Evolutionary conservation across 257 asterid species (phyloP).

Genomic region (Forsythia suspensa): DNA sequence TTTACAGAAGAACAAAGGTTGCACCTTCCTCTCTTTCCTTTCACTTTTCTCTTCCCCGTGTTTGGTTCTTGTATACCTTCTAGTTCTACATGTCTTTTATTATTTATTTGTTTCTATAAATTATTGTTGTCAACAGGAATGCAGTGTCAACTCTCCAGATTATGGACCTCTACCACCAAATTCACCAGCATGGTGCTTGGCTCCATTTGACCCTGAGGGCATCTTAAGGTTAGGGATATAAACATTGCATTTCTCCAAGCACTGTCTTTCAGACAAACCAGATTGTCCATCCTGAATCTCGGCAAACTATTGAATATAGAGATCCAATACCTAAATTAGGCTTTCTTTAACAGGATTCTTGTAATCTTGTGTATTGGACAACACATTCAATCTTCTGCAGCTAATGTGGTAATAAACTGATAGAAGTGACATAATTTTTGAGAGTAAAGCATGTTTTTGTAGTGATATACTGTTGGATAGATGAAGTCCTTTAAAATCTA

Average conservation of each 20-base stretch:
- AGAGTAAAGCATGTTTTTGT: background rate
- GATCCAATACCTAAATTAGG: background rate
- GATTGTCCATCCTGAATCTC: background rate
- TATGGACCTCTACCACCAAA: conserved; percentile 79
- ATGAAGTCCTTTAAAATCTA: background rate
- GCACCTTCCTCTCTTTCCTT: conserved; percentile 6
- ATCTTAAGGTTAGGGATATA: conserved; percentile 60
- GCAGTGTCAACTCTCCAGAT: conserved; percentile 89
- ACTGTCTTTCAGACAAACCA: conserved; percentile 3
- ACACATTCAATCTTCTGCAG: background rate
- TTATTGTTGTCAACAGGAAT: conserved; percentile 49
- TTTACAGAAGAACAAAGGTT: conserved; percentile 88
- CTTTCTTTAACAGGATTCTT: background rate
- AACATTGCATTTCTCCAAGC: background rate
- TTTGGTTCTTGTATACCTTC: conserved; percentile 13
- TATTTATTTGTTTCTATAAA: background rate
- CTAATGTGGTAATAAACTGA: background rate
- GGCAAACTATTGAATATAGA: background rate
- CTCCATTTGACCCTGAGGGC: conserved; percentile 97
- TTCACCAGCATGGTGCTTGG: conserved; percentile 89
- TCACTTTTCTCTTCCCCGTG: conserved; percentile 11
- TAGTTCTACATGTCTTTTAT: background rate
- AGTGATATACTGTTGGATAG: background rate
- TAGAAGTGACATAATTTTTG: background rate
- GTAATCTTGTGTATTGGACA: too few relatives aligned